Evolutionary conservation across 345 rosid species (phyloP), one percentile per base, ranked within the genome.

Genomic region (Brassica juncea): DNA sequence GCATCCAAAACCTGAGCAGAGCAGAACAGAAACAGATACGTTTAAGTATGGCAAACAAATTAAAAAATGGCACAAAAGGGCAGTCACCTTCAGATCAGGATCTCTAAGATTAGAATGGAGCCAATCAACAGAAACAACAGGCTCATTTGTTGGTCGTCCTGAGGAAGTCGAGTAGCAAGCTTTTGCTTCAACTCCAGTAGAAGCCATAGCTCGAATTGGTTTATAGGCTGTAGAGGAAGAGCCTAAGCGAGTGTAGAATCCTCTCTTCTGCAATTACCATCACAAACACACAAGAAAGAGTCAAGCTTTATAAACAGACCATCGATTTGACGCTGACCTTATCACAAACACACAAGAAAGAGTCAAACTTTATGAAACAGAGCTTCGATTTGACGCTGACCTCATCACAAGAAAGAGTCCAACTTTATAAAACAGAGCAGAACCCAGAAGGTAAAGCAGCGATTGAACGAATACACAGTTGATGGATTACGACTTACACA

Each of bases 61-160:
- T 23, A 23, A 0, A 8, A 54, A 59, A 7, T 39, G 19, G 9
- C 74, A 57, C 39, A 60, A 37, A 61, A 27, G 21, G 55, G 34
- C 0, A 74, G 10, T 16, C 81, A 91, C 99, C 97, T 96, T 96
- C 87, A 92, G n/a, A 79, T 86, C 88, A 79, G 99, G 88, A 72
- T 84, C 89, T 78, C 72, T 84, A 62, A 91, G 92, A 78, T 93
- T 93, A 3, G 94, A 67, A 73, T 90, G 88, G 23, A 95, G 97
- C 97, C 99, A 93, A 83, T 93, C 97, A 71, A 87, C 99, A 30
- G 98, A 93, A 66, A 93, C 91, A 76, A 90, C 92, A 47, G 99
- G 91, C 66, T 89, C 97, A 75, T 72, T 87, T 37, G 86, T 72
- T 65, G 94, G 79, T 68, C 1, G 25, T 23, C 78, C 66, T 15